Base-by-base conservation (phyloP, 176 grass and related monocot species). In the Puccinellia tenuiflora region DNA sequence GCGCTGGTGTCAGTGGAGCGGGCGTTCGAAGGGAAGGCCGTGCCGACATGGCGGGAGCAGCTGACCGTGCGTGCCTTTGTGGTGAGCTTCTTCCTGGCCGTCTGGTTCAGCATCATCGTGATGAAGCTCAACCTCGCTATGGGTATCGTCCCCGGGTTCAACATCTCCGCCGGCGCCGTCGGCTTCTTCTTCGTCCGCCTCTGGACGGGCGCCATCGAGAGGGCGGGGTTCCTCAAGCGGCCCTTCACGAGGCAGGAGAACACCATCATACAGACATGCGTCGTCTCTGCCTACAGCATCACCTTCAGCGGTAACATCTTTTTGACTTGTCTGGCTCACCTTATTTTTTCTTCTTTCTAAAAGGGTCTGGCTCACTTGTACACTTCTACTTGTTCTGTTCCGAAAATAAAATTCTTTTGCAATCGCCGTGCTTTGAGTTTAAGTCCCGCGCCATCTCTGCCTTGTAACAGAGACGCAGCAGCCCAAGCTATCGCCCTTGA, bases 111-210 rank as follows among this genome's bases (percentile, higher is more conserved):
- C 81, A 4, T 97, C 45, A 91, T 97, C 69, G 86, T 90, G 0
- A 94, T 94, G 92, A 97, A 97, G 88, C 92, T 97, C 11, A 86
- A 77, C 85, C 92, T 94, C 73, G 94, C 92, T 22, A 92, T 86
- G 4, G 95, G 95, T 34, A 88, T 97, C 86, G 86, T 97, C 81
- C 95, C 92, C 2, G 94, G 90, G 42, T 88, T 97, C 70, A 97
- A 97, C 85, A 85, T 94, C 86, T 92, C 92, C 22, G 88, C 92
- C 2, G 90, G 92, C 22, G 85, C 94, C 34, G 86, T 97, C 17
- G 75, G 93, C 22, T 91, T 85, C 84, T 86, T 90, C 85, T 86
- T 90, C 68, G 79, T 97, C 22, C 79, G 76, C 57, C 47, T 85
- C 20, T 94, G 89, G 89, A 94, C 84, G 1, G 80, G 73, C 14